Evolutionary conservation across 257 asterid species (phyloP).

Genomic region (Nicotiana benthamiana): DNA sequence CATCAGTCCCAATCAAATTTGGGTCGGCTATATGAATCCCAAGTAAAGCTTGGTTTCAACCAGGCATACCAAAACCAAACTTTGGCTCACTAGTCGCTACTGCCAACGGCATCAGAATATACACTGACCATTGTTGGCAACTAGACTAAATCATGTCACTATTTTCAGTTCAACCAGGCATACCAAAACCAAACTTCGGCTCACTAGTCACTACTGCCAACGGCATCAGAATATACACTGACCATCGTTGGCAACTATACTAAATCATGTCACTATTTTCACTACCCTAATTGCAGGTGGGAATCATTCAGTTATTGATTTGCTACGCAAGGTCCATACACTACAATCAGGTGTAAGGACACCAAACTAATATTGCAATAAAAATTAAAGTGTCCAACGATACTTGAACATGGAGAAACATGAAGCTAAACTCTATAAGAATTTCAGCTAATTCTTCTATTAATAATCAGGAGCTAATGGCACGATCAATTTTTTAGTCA

Average conservation of each 20-base stretch:
- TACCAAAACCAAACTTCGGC: constrained; percentile 2
- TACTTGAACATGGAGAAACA: background rate
- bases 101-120: background rate
- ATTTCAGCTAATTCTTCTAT: background rate
- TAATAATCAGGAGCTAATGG: background rate
- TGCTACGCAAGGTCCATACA: background rate
- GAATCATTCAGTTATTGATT: background rate
- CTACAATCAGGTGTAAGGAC: background rate
- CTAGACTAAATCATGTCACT: background rate
- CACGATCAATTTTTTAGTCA: background rate
- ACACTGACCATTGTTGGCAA: background rate
- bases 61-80: constrained; percentile 3
- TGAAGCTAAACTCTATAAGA: background rate
- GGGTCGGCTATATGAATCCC: background rate
- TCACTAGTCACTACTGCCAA: background rate
- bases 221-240: background rate
- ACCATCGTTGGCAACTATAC: background rate
- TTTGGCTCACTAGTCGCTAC: background rate
- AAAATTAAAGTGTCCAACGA: background rate
- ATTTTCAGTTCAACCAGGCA: background rate
- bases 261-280: background rate
- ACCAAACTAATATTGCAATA: background rate
- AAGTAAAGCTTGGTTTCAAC: background rate
- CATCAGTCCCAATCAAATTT: too few relatives aligned
- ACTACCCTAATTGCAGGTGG: background rate